Percentiles rank a stretch among this genome's conserved stretches.
Evolutionary conservation across 1,284 basidiomycete species (phyloP).

Genomic region (Ceratobasidium theobromae): DNA sequence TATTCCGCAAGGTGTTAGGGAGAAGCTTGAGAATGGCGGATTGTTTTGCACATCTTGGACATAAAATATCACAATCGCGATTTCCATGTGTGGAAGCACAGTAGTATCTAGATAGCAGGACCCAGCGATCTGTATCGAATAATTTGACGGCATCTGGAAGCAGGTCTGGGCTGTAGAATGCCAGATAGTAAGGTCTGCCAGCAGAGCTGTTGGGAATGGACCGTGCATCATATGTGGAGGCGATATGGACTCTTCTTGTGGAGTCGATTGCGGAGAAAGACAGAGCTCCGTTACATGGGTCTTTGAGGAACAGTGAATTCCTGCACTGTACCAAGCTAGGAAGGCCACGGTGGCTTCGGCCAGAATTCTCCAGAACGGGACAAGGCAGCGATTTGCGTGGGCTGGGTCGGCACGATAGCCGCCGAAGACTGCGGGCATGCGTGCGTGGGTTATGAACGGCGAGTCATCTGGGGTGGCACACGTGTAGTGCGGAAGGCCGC

Average conservation of each 20-base stretch:
- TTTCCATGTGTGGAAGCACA: conserved; percentile 11
- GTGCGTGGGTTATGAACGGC: too few species aligned
- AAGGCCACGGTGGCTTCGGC: not conserved
- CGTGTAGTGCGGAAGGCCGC: not conserved
- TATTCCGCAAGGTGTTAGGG: not conserved
- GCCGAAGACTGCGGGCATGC: not conserved
- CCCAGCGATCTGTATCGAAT: conserved; percentile 8
- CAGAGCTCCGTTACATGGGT: conserved; percentile 14
- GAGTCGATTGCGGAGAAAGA: not conserved
- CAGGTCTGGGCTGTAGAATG: conserved; percentile 8
- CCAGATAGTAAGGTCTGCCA: conserved; percentile 4
- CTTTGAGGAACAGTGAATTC: conserved; percentile 12
- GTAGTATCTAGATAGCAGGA: conserved; percentile 11
- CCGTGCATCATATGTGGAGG: too few species aligned
- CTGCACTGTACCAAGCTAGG: not conserved
- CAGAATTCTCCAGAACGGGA: not conserved
- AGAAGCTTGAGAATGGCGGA: conserved; percentile 5
- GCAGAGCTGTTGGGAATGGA: too few species aligned
- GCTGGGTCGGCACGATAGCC: not conserved
- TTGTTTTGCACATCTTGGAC: too few species aligned
- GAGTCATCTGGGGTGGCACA: too few species aligned
- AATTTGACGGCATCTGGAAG: conserved; percentile 5
- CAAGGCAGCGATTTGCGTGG: not conserved
- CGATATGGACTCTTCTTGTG: too few species aligned
- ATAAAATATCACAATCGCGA: not conserved